Evolutionary conservation across 2,329 filamentous ascomycete genomes (phyloP).

Genomic region (Neoscytalidium dimidiatum): DNA sequence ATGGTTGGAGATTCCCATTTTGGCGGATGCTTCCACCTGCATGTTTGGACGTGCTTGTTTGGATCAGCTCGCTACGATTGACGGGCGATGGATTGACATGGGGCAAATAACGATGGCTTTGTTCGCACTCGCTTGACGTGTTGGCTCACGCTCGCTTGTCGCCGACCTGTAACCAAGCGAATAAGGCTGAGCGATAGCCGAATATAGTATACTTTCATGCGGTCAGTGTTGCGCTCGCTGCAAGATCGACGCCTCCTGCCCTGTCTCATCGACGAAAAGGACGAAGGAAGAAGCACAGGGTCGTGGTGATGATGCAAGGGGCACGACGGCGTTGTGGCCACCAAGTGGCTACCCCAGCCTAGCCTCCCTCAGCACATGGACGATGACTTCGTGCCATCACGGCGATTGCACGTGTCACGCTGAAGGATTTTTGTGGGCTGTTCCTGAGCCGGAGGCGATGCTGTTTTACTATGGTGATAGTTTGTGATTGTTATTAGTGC

Average conservation of each 20-base stretch:
- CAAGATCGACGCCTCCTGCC: constrained; percentile 12
- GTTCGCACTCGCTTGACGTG: background rate
- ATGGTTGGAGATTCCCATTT: too few relatives aligned
- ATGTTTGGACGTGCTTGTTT: too few relatives aligned
- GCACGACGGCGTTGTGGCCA: background rate
- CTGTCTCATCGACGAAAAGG: constrained; percentile 1
- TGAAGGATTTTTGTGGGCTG: background rate
- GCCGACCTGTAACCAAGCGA: background rate
- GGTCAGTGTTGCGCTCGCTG: background rate
- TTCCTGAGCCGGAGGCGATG: background rate
- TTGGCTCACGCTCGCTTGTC: background rate
- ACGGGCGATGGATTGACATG: background rate
- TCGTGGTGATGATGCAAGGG: background rate
- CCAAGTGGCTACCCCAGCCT: background rate
- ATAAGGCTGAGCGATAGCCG: constrained; percentile 5
- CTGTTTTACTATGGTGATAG: background rate
- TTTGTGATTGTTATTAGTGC: too few relatives aligned
- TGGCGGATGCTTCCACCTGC: too few relatives aligned
- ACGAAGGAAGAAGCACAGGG: background rate
- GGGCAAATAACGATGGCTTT: background rate
- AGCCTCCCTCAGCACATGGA: background rate
- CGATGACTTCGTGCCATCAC: background rate
- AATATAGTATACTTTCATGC: background rate
- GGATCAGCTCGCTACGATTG: background rate
- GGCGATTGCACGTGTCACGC: background rate